Evolutionary conservation across 2,329 filamentous ascomycete genomes (phyloP), one percentile per base, ranked within the genome.

Genomic region (Penicillium sp.): DNA sequence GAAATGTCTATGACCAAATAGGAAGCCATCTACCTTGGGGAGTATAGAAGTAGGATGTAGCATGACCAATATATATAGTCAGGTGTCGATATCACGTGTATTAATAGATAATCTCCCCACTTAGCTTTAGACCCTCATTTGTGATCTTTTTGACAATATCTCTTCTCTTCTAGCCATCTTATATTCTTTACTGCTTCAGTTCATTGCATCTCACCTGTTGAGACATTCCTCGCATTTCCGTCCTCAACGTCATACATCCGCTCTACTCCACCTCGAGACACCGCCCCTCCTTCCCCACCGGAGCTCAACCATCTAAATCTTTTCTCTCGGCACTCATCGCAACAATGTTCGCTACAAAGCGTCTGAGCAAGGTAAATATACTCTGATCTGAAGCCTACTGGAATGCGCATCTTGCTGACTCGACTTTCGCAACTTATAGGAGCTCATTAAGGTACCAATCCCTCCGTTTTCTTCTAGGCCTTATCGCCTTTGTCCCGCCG

Each of bases 401-500:
- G 16, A 19, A 31, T 19, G 13, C 2, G 2, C 34, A 15, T 1
- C 41, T 55, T 29, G 19, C 50, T 49, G 48, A 65, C 71, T 71
- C 60, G 73, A 61, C 55, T 27, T 60, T 34, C 15, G 25, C 45
- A 16, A 38, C 51, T 15, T 58, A 45, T 62, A 82, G 79, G 83
- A 85, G 76, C 78, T 85, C 54, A 61, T 73, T 6, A 85, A 85
- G 78, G 82, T 84, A 79, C 51, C 15, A 45, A 54, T 21, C n/a
- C 40, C 46, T 21, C 27, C 11, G n/a, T 29, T 44, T 38, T 36
- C 45, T 31, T 36, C 45, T 31, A 27, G 25, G 33, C 4, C 40
- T 33, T 45, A 13, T 44, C 29, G 40, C 16, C 40, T 33, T 41
- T 49, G 44, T 41, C 38, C 43, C 36, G 27, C 43, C 50, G 16